phyloP scores from a whole-genome alignment of 1,284 basidiomycete genomes.

The Tremellales sp. region DNA sequence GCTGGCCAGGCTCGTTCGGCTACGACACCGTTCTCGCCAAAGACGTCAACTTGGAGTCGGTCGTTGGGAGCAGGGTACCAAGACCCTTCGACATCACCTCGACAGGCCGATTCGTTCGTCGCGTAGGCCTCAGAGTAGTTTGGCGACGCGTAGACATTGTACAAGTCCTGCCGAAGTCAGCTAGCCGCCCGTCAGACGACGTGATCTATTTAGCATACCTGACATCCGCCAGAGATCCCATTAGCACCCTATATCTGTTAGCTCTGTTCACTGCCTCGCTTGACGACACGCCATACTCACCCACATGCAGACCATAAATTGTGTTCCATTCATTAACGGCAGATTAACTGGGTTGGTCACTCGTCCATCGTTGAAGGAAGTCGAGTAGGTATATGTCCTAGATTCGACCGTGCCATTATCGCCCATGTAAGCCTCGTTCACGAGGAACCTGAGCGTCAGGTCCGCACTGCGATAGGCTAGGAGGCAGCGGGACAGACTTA shows the following conservation, averaged over 20 bases:
- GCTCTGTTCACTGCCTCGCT: not conserved
- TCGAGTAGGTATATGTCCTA: not conserved
- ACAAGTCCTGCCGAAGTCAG: conserved; percentile 17
- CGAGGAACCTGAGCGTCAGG: not conserved
- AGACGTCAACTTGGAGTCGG: conserved; percentile 21
- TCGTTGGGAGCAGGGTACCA: conserved; percentile 20
- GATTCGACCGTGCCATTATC: not conserved
- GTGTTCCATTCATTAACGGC: conserved; percentile 12
- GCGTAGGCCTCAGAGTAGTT: conserved; percentile 14
- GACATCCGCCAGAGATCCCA: conserved; percentile 24
- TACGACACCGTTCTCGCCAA: conserved; percentile 15
- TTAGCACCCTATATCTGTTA: conserved; percentile 19
- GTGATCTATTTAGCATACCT: conserved; percentile 7
- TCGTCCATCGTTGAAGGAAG: not conserved
- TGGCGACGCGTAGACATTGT: conserved; percentile 17
- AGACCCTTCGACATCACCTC: conserved; percentile 17
- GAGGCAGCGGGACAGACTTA: not conserved
- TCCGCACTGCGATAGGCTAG: not conserved
- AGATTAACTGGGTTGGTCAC: conserved; percentile 6
- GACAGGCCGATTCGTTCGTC: conserved; percentile 13
- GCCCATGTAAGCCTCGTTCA: not conserved
- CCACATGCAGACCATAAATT: not conserved
- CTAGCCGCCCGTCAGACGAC: not conserved
- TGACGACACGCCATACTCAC: not conserved
- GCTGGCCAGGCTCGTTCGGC: conserved; percentile 27